Evolutionary conservation across 1,284 basidiomycete species (phyloP).

Genomic region (Schizopora paradoxa): DNA sequence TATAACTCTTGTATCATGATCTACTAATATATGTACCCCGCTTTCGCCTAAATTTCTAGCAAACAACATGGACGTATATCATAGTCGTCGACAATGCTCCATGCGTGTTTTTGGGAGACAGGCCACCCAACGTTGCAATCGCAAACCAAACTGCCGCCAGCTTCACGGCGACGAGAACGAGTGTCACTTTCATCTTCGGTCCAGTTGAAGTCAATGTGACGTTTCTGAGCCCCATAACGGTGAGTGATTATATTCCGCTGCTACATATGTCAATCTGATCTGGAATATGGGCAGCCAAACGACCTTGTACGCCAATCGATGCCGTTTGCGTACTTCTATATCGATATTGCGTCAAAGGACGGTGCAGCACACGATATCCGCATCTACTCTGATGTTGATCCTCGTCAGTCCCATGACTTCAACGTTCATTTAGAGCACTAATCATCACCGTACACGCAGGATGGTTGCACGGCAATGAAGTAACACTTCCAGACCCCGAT

Average conservation of each 20-base stretch:
- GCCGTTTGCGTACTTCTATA: slow-evolving; percentile 37
- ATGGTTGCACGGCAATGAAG: slow-evolving; percentile 3
- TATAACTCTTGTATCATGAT: no score
- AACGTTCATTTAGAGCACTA: neutral
- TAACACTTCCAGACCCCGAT: neutral
- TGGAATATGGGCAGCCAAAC: slow-evolving; percentile 17
- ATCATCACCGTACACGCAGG: neutral
- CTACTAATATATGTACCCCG: no score
- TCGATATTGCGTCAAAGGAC: slow-evolving; percentile 33
- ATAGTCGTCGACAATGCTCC: no score
- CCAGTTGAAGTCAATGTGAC: slow-evolving; percentile 33
- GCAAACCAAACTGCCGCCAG: slow-evolving; percentile 9
- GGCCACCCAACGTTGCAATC: slow-evolving; percentile 16
- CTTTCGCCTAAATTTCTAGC: no score
- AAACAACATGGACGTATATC: no score
- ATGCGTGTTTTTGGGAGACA: no score
- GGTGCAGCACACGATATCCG: slow-evolving; percentile 31
- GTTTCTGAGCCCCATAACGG: slow-evolving; percentile 37
- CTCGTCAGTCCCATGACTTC: slow-evolving; percentile 12
- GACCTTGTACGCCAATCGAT: slow-evolving; percentile 33
- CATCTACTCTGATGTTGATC: slow-evolving; percentile 34
- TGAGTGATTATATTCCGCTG: slow-evolving; percentile 20
- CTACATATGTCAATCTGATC: neutral
- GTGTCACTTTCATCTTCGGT: slow-evolving; percentile 32
- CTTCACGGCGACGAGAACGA: slow-evolving; percentile 34